Conservation (phyloP, 768 basidiomycete species). For the Coprinopsis sp. region DNA sequence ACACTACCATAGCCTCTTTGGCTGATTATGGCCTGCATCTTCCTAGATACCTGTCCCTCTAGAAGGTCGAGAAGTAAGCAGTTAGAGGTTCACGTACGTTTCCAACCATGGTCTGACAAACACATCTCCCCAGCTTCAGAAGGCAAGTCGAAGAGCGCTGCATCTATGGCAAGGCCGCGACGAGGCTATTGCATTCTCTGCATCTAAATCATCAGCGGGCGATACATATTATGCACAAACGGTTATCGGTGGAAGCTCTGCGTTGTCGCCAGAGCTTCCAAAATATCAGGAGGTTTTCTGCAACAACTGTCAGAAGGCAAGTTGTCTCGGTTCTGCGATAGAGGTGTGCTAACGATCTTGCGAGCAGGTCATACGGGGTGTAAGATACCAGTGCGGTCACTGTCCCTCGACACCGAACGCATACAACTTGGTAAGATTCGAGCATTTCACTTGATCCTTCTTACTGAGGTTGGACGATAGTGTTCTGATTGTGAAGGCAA, state of each 20-base stretch:
- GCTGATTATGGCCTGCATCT: too few species aligned
- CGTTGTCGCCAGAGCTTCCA: constrained; percentile 26
- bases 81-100: background rate
- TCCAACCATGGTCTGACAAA: background rate
- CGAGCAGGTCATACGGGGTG: constrained; percentile 64
- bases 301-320: constrained; percentile 55
- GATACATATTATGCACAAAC: constrained; percentile 65
- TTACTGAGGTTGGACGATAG: constrained; percentile 32
- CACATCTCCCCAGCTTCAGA: constrained; percentile 43
- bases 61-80: constrained; percentile 58
- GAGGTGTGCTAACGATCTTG: background rate
- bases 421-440: constrained; percentile 69
- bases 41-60: constrained; percentile 82
- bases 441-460: background rate
- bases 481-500: constrained; percentile 74
- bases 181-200: constrained; percentile 51
- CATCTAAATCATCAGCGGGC: constrained; percentile 35
- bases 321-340: constrained; percentile 11
- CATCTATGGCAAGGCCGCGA: constrained; percentile 76
- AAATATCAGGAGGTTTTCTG: constrained; percentile 60
- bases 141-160: constrained; percentile 68
- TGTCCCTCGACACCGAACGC: constrained; percentile 71
- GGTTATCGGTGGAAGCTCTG: constrained; percentile 47
- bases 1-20: too few species aligned
- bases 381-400: constrained; percentile 85